Conservation (phyloP, 257 asterid genomes). For the Solanum chmielewskii region DNA sequence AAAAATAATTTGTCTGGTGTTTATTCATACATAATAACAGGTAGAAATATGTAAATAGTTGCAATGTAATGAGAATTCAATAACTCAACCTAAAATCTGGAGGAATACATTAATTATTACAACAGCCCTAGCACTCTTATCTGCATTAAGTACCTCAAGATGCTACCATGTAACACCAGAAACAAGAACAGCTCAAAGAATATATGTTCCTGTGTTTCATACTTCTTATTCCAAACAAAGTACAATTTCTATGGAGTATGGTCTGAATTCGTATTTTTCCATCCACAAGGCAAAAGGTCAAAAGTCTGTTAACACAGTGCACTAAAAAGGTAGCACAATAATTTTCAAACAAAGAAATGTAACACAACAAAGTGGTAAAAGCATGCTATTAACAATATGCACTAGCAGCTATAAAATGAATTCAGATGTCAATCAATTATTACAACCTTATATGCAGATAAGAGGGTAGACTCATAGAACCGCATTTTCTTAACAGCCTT, state of each 20-base stretch:
- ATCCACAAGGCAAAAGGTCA: background rate
- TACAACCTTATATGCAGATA: slow-evolving; percentile 76
- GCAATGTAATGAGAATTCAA: background rate
- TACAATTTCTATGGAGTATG: background rate
- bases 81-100: background rate
- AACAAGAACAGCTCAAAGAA: background rate
- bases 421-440: background rate
- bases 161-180: background rate
- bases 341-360: background rate
- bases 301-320: background rate
- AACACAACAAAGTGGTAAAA: background rate
- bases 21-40: background rate
- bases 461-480: slow-evolving; percentile 65
- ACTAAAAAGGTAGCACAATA: background rate
- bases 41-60: background rate
- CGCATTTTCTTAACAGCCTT: slow-evolving; percentile 73
- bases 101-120: background rate
- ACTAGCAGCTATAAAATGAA: background rate
- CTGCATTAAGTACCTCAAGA: background rate
- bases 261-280: background rate
- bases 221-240: background rate
- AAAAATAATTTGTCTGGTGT: background rate
- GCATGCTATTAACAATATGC: background rate
- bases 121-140: background rate
- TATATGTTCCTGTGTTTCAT: background rate